These are phyloP conservation scores for Aspergillus sp. DNA, from an alignment of 2,329 filamentous ascomycete genomes.

Conservation along the genomic window DNA sequence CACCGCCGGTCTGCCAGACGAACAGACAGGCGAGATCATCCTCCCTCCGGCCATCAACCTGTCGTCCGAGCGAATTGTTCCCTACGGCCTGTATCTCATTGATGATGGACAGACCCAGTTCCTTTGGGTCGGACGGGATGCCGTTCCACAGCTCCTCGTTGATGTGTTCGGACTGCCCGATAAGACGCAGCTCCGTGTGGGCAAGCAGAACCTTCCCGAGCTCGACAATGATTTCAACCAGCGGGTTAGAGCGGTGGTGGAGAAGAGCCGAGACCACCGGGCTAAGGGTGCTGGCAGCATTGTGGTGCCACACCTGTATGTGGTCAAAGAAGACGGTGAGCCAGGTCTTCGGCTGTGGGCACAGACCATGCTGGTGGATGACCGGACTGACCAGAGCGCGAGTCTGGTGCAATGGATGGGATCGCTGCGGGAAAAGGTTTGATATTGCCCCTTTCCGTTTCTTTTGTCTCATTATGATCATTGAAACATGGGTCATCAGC, in stretches of 20 bases:
- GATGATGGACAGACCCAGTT: slow-evolving; percentile 98
- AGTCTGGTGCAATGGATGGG: slow-evolving; percentile 93
- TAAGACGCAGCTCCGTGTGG: slow-evolving; percentile 78
- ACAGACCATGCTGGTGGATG: slow-evolving; percentile 90
- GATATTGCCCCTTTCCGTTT: slow-evolving; percentile 16
- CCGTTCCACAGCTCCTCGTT: slow-evolving; percentile 78
- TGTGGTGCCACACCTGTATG: slow-evolving; percentile 84
- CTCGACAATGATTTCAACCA: slow-evolving; percentile 97
- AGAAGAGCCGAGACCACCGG: slow-evolving; percentile 86
- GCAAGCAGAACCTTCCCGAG: slow-evolving; percentile 81
- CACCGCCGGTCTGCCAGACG: slow-evolving; percentile 78
- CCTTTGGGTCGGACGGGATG: slow-evolving; percentile 90
- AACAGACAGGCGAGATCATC: slow-evolving; percentile 80
- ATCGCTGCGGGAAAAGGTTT: slow-evolving; percentile 88
- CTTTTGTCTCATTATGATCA: slow-evolving; percentile 1
- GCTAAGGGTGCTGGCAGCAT: slow-evolving; percentile 89
- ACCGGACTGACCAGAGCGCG: slow-evolving; percentile 88
- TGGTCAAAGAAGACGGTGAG: slow-evolving; percentile 93
- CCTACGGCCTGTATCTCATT: slow-evolving; percentile 91
- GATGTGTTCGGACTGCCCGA: slow-evolving; percentile 91
- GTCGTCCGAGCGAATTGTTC: slow-evolving; percentile 78
- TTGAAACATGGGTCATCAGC: neutral
- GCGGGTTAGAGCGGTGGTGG: slow-evolving; percentile 79
- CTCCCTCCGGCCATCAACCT: slow-evolving; percentile 82
- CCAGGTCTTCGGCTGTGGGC: slow-evolving; percentile 94